These are phyloP conservation scores for Phytophthora fragariae DNA, from an alignment of 352 stramenopile genomes.

Conservation along the genomic window DNA sequence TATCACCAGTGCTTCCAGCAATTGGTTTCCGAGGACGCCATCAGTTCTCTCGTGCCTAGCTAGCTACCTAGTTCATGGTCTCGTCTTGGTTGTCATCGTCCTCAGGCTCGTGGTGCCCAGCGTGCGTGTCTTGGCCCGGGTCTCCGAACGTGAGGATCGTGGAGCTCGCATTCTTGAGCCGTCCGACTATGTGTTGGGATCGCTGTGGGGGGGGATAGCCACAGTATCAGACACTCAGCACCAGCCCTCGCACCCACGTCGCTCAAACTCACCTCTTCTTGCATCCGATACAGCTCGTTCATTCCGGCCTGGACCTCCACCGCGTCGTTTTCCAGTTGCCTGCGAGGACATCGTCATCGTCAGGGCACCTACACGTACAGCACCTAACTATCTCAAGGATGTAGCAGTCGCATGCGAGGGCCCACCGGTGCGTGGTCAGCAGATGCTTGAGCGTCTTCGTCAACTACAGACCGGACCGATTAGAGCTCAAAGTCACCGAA, in stretches of 20 bases:
- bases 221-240: background rate
- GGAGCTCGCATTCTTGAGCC: slow-evolving; percentile 61
- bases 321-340: slow-evolving; percentile 62
- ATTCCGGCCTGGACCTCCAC: slow-evolving; percentile 67
- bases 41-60: slow-evolving; percentile 8
- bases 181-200: slow-evolving; percentile 44
- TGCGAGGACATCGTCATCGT: slow-evolving; percentile 21
- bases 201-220: slow-evolving; percentile 31
- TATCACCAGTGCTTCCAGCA: slow-evolving; percentile 21
- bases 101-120: slow-evolving; percentile 20
- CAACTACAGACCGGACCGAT: slow-evolving; percentile 7
- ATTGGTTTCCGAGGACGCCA: slow-evolving; percentile 23
- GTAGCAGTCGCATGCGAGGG: slow-evolving; percentile 42
- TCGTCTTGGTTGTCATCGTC: slow-evolving; percentile 28
- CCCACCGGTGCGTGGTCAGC: slow-evolving; percentile 42
- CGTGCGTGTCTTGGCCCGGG: slow-evolving; percentile 24
- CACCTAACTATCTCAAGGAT: background rate
- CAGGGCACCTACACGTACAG: background rate
- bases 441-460: slow-evolving; percentile 46
- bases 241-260: background rate
- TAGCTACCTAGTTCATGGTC: slow-evolving; percentile 26
- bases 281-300: slow-evolving; percentile 59
- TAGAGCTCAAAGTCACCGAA: background rate
- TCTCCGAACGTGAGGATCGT: slow-evolving; percentile 66
- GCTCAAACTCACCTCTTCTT: slow-evolving; percentile 51